Base-by-base conservation (phyloP, 2,329 filamentous ascomycete genomes). In the Phyllosticta citribraziliensis region DNA sequence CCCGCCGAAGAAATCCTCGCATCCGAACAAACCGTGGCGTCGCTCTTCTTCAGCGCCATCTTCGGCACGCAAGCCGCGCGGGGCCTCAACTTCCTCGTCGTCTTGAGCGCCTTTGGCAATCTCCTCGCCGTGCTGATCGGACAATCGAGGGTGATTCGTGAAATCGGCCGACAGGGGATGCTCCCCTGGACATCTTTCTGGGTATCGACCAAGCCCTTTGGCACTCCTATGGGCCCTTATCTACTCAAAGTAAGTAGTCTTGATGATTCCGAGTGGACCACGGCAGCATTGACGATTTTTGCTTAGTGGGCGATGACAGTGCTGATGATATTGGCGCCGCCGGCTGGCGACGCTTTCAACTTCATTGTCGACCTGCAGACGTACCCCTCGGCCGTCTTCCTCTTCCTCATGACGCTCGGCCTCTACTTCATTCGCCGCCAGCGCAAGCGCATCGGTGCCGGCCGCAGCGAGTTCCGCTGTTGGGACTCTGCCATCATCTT, bases 301-400 rank as follows among this genome's bases (percentile, higher is more conserved):
- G 22, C 22, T 22, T 22, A 22, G 22, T 89, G 84, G 66, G 77
- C 89, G 33, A 86, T 87, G 0, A 88, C 86, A 0, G 65, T 87
- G 0, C 74, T 89, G 0, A 85, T 89, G 2, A 88, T 90, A 54
- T 72, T 79, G 0, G 75, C 88, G 0, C 86, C 86, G 0, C 85
- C 86, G 0, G 84, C 85, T 0, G 77, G 79, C 2, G 82, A 87
- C 54, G 84, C 87, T 0, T 91, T 89, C 71, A 86, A 83, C 9
- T 88, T 91, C 66, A 89, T 90, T 27, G 74, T 89, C 0, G 86
- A 89, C 56, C 83, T 89, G 0, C 86, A 89, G 66, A 85, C 84
- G 0, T 89, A 89, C 65, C 82, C 86, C 0, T 83, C 78, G 0
- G 25, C 58, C 35, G 83, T 88, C 61, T 76, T 89, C 17, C 80